Evolutionary conservation across 2,329 filamentous ascomycete genomes (phyloP).

Genomic region (Cercospora sojina): DNA sequence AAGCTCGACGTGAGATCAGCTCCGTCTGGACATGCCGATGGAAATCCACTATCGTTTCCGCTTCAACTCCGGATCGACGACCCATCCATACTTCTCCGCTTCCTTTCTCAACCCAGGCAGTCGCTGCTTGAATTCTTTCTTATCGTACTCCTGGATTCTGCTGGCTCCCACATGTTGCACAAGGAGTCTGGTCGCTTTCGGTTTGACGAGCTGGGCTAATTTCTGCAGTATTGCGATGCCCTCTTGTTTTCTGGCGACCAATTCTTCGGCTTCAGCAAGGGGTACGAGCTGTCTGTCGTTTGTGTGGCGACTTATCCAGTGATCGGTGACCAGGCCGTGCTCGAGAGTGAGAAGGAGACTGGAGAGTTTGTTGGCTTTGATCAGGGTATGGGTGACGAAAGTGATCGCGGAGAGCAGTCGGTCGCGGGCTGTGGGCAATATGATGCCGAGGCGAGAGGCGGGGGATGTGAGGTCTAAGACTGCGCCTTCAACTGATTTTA

Average conservation of each 20-base stretch:
- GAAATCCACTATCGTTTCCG: not conserved
- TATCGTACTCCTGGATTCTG: not conserved
- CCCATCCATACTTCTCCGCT: not conserved
- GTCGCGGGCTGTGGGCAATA: not conserved
- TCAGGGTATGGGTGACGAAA: not conserved
- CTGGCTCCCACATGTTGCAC: not conserved
- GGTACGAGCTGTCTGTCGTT: not conserved
- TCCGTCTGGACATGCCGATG: not conserved
- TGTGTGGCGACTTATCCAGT: not conserved
- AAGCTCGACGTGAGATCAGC: not conserved
- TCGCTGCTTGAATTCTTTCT: not conserved
- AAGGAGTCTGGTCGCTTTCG: not conserved
- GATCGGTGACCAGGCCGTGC: not conserved
- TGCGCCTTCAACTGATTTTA: not conserved
- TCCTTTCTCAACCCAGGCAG: not conserved
- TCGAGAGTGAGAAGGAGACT: not conserved
- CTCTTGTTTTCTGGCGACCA: not conserved
- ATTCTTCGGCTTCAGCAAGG: not conserved
- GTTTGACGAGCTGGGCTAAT: not conserved
- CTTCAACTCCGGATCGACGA: not conserved
- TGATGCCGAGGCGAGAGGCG: not conserved
- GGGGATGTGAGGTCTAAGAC: not conserved
- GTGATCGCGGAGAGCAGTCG: not conserved
- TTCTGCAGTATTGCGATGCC: not conserved
- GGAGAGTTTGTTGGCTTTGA: not conserved